Base-by-base conservation (phyloP, 208 protist genomes). In the Leishmania guyanensis region DNA sequence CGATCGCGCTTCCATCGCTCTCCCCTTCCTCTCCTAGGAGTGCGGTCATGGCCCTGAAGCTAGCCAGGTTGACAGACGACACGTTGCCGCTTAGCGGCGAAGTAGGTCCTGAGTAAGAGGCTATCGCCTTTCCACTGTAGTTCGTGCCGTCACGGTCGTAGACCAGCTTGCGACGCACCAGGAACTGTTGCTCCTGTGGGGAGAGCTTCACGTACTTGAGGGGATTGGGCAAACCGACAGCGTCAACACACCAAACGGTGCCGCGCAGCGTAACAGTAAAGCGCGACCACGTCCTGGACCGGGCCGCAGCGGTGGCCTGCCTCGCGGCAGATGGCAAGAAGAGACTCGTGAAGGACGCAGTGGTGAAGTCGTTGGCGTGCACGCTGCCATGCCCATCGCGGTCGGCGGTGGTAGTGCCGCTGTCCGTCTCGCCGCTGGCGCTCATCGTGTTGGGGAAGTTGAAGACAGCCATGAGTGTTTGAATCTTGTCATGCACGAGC, bases 231-330 rank as follows among this genome's bases (percentile, higher is more conserved):
- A 88, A 82, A 14, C 85, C 86, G 43, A 84, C 87, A 29, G 86
- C 84, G 54, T 92, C 92, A 46, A 85, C 26, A 74, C 89, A 88
- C 94, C 94, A 97, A 43, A 97, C 90, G 9, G 93, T 95, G 9
- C 91, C 91, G 33, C 90, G 90, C 36, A 92, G 83, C 36, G 84
- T 86, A 20, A 79, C 77, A 36, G 92, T 82, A 81, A 97, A 95
- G 68, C 84, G 86, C 0, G 75, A 48, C 92, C 93, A 97, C 22
- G 83, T 79, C 53, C 62, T 81, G 22, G 90, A 83, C n/a, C 89
- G 89, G 26, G 88, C 75, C 33, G 89, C 84, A 10, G 77, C 84
- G 46, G 84, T 82, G 46, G 91, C 77, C 75, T 79, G 87, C 58
- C 73, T 62, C 43, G 86, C 88, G 12, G 88, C 83, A 58, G 88